Base-by-base conservation (phyloP, 2,329 filamentous ascomycete species). In the Sporothrix variecibatus region DNA sequence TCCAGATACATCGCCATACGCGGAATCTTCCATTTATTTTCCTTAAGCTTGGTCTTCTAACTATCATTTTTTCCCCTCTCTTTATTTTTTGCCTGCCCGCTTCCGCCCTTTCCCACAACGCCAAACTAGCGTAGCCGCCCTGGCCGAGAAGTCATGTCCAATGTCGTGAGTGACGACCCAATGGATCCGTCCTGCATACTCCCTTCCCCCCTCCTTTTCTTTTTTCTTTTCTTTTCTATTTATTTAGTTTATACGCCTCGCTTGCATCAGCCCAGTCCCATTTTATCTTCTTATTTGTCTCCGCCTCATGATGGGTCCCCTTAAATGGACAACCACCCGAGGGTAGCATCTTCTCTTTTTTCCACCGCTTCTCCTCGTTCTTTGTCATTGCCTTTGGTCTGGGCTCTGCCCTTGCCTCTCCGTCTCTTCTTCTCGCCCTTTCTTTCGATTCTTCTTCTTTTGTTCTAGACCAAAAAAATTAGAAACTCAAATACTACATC, bases 401-500 rank as follows among this genome's bases (percentile, higher is more conserved):
- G 28, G 56, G 56, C 26, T 31, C 26, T 58, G 26, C 9, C 31
- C 26, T 31, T 53, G 56, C 56, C 17, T 64, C 17, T n/a, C 28
- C 31, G 7, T 40, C 7, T n/a, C n/a, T 53, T 15, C n/a, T 5
- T 23, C 31, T 64, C 20, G 7, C 40, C 40, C 23, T 26, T 0
- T 46, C 23, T 46, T 46, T n/a, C 2, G 11, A 17, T 4, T 17
- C 9, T 67, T 67, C 6, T 67, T 67, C 15, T 46, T 67, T 28
- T 28, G 9, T 46, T 43, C 62, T 67, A 28, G 38, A 8, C 31
- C 7, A 1, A 17, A 28, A 17, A 17, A 46, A 17, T 15, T 2
- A 23, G 23, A 28, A 67, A 67, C n/a, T 67, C 40, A 46, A 67
- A 67, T 67, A 46, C 62, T 46, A 67, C 62, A 17, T 46, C 38